These are phyloP conservation scores for Cicer yamashitae DNA, from an alignment of 306 rosid genomes.

Conservation along the genomic window DNA sequence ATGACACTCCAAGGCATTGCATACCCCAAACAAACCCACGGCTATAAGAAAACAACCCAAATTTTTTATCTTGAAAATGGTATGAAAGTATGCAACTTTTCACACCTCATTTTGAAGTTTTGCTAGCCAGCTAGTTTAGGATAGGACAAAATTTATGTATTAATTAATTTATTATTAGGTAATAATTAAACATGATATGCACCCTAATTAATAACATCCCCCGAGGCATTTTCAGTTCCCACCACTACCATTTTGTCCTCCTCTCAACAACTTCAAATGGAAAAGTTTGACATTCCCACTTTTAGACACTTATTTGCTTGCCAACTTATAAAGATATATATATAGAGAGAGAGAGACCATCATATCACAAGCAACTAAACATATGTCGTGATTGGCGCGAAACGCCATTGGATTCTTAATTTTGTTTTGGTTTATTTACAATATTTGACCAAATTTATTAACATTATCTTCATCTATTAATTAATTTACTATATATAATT, in stretches of 20 bases:
- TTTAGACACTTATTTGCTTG: constrained; percentile 41
- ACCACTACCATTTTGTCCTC: constrained; percentile 46
- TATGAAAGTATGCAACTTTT: constrained; percentile 36
- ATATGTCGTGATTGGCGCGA: constrained; percentile 75
- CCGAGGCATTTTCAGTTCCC: constrained; percentile 57
- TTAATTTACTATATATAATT: too few species aligned
- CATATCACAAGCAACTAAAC: constrained; percentile 4
- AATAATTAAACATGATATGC: constrained; percentile 42
- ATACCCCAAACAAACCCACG: constrained; percentile 36
- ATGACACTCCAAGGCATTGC: constrained; percentile 47
- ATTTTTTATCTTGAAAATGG: constrained; percentile 22
- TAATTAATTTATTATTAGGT: constrained; percentile 4
- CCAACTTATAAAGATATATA: constrained; percentile 33
- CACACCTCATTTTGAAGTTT: constrained; percentile 33
- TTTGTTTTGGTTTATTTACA: constrained; percentile 44
- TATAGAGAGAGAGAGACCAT: constrained; percentile 1
- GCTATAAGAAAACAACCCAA: constrained; percentile 40
- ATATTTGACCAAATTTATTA: constrained; percentile 57
- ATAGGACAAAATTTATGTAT: constrained; percentile 19
- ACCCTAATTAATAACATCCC: constrained; percentile 52
- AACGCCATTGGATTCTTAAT: constrained; percentile 64
- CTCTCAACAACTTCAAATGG: constrained; percentile 51
- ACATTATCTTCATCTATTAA: background rate
- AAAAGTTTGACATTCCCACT: constrained; percentile 40
- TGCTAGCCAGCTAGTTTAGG: constrained; percentile 43